Base-by-base conservation (phyloP, 148 eudicot genomes). In the Diospyros lotus region DNA sequence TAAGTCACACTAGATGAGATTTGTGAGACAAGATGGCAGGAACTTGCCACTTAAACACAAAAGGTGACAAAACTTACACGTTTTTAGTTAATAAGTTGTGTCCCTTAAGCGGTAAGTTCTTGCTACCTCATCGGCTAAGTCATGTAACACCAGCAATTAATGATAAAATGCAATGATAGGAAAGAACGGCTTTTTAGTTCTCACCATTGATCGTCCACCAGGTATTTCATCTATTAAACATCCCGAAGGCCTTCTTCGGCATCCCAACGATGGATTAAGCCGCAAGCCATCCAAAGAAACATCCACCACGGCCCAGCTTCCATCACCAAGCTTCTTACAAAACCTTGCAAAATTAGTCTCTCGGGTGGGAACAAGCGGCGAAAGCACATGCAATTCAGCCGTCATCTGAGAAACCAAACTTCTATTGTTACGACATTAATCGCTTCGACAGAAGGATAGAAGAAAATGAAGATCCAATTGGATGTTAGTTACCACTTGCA, bases 291-390 rank as follows among this genome's bases (percentile, higher is more conserved):
- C 90, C 17, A 85, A 44, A n/a, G 92, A 81, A 46, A 86, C 84
- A 83, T 89, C 92, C 28, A 86, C 90, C 68, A 89, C 83, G 38
- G 77, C 86, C 92, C 92, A 89, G 3, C 71, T 83, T 12, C 85
- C 86, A 1, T 86, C 90, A 10, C 12, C 66, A 43, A 74, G 82
- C 11, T 81, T 84, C 73, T 83, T 79, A 15, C 87, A 86, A 59
- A 79, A 79, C 72, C 92, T 79, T 9, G 67, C 78, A 42, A 88
- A 84, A 71, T 71, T 39, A 58, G 50, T 79, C 73, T 86, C 87
- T 3, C 92, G 80, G 42, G 85, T 78, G 11, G 90, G 90, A 63
- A 89, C 90, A 4, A 84, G 66, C 13, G 92, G 92, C 0, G 92
- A 72, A 39, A 79, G 85, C 39, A 86, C 81, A 53, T 89, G 88